Conservation (phyloP, 345 rosid genomes). For the Corchorus capsularis region DNA sequence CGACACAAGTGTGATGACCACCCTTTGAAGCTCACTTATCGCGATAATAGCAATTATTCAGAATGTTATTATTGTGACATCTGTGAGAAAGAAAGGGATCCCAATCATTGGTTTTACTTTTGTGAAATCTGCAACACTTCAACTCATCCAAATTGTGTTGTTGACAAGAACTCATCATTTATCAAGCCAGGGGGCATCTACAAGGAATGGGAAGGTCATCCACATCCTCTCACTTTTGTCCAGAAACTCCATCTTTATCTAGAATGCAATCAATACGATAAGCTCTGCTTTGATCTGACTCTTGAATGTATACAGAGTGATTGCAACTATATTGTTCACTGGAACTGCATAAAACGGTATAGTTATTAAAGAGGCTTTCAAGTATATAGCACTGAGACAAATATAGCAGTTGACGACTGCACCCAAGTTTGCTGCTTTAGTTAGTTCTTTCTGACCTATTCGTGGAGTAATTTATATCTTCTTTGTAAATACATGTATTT, state of each 20-base stretch:
- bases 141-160: background rate
- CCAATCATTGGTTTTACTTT: slow-evolving; percentile 15
- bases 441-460: too few species aligned
- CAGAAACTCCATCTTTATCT: background rate
- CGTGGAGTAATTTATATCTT: too few species aligned
- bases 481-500: too few species aligned
- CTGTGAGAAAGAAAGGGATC: slow-evolving; percentile 24
- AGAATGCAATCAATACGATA: background rate
- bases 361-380: too few species aligned
- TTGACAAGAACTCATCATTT: background rate
- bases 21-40: slow-evolving; percentile 16
- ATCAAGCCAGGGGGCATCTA: background rate
- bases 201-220: background rate
- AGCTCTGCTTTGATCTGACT: background rate
- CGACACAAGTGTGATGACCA: background rate
- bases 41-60: background rate
- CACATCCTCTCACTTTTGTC: slow-evolving; percentile 12
- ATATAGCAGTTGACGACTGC: too few species aligned
- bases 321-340: background rate
- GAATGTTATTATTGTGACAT: slow-evolving; percentile 18
- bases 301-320: background rate
- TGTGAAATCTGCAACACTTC: background rate
- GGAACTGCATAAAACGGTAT: too few species aligned
- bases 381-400: too few species aligned
- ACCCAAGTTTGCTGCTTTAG: too few species aligned